phyloP scores from a whole-genome alignment of 2,329 filamentous ascomycete species.

The Aotearoamyces nothofagi region DNA sequence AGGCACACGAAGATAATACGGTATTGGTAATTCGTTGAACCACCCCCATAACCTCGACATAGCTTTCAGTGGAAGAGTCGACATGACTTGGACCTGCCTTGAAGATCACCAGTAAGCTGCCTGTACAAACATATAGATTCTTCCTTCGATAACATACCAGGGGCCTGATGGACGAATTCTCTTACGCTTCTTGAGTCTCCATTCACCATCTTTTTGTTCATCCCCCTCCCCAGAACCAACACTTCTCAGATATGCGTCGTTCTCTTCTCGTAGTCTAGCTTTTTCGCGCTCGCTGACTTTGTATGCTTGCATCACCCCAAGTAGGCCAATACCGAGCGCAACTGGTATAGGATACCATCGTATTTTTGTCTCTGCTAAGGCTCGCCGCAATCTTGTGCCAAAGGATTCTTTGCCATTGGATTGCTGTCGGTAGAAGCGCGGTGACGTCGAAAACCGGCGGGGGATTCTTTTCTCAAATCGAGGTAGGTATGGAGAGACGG shows the following conservation, averaged over 20 bases:
- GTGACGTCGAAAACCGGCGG: constrained; percentile 15
- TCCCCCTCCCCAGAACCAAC: constrained; percentile 15
- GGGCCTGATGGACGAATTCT: constrained; percentile 51
- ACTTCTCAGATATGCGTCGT: constrained; percentile 17
- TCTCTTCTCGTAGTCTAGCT: constrained; percentile 21
- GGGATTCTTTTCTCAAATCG: constrained; percentile 6
- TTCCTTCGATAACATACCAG: constrained; percentile 30
- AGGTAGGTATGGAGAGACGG: constrained; percentile 8
- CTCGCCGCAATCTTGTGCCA: constrained; percentile 32
- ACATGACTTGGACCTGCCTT: constrained; percentile 60
- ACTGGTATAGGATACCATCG: constrained; percentile 63
- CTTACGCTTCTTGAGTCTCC: constrained; percentile 28
- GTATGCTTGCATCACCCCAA: constrained; percentile 50
- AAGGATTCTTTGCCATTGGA: constrained; percentile 17
- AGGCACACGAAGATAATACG: constrained; percentile 53
- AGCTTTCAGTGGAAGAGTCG: constrained; percentile 56
- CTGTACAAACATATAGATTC: no score
- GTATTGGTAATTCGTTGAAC: constrained; percentile 59
- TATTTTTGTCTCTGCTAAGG: constrained; percentile 46
- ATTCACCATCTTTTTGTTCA: constrained; percentile 27
- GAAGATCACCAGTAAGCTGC: no score
- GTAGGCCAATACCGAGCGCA: constrained; percentile 50
- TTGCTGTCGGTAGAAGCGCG: constrained; percentile 10
- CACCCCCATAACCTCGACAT: constrained; percentile 57
- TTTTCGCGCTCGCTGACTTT: constrained; percentile 37